Evolutionary conservation across 1,284 basidiomycete species (phyloP), one percentile per base, ranked within the genome.

Genomic region (Leccinum angustisporum): DNA sequence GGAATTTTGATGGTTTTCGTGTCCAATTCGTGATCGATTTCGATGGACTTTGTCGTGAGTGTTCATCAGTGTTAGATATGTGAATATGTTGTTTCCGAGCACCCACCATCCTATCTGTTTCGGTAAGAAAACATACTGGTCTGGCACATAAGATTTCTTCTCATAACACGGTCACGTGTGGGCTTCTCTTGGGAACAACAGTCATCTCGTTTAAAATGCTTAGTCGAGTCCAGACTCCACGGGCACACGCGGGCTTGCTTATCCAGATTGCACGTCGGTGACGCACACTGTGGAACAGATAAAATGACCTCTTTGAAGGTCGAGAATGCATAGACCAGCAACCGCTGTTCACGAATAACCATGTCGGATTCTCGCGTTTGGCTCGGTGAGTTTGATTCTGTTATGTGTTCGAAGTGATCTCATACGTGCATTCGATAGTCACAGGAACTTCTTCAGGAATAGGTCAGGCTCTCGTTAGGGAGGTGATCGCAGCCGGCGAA

Each of bases 361-460:
- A 69, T 69, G 68, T 59, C 62, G 0, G 13, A 14, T 25, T 72
- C 68, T 59, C 68, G 70, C 21, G 70, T 70, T 58, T 72, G 68
- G 69, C 56, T 72, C 58, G 59, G 70, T 72, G 59, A 56, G 68
- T 65, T 5, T 7, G 5, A 34, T 5, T 7, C 14, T 13, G 3
- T 36, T 4, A n/a, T 2, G 5, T 27, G 30, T n/a, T 34, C 3
- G 2, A 21, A 11, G 18, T 18, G 11, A 25, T 60, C 60, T 68
- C 27, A 68, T 43, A 27, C 5, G 4, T 11, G 10, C 16, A 3
- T 31, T 4, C 21, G 7, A 59, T 7, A 69, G 69, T 71, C 33
- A 72, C 68, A 27, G 68, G 68, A 34, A 72, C 68, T 16, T 70
- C 68, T 1, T 36, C 62, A 1, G 68, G 70, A 13, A 71, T 70